phyloP scores from a whole-genome alignment of 495 filamentous ascomycete species.

The Aspergillus diversus region DNA sequence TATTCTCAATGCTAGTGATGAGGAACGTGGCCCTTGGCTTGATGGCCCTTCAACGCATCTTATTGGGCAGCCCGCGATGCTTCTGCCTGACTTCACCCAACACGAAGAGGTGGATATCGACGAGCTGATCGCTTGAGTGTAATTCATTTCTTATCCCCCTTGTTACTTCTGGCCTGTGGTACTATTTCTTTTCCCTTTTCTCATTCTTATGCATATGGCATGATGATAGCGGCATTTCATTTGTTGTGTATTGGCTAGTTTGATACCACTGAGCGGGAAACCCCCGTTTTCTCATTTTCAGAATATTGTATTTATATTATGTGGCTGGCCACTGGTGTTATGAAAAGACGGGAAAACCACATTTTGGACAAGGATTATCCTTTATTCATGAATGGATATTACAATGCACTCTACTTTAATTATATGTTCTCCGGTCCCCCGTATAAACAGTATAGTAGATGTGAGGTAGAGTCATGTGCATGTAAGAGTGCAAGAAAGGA shows the following conservation, averaged over 20 bases:
- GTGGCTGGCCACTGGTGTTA: constrained; percentile 21
- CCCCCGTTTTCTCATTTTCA: constrained; percentile 5
- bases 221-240: constrained; percentile 26
- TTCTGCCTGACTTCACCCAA: constrained; percentile 38
- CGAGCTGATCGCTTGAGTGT: constrained; percentile 43
- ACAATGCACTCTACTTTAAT: neutral
- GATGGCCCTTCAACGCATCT: constrained; percentile 39
- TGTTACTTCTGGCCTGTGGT: constrained; percentile 19
- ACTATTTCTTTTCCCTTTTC: constrained; percentile 12
- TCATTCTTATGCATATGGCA: constrained; percentile 15
- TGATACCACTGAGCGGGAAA: constrained; percentile 25
- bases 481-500: too few species aligned
- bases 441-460: neutral
- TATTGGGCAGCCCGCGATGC: constrained; percentile 44
- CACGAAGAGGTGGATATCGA: constrained; percentile 45
- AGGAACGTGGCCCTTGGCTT: constrained; percentile 86
- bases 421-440: neutral
- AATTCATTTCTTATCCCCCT: constrained; percentile 5
- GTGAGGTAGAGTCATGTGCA: too few species aligned
- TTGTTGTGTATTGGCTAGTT: constrained; percentile 20
- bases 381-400: neutral
- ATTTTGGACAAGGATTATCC: neutral
- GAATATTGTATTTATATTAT: constrained; percentile 12
- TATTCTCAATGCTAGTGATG: constrained; percentile 72
- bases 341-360: neutral